Conservation (phyloP, 2,329 filamentous ascomycete genomes). For the Alternaria viburni region DNA sequence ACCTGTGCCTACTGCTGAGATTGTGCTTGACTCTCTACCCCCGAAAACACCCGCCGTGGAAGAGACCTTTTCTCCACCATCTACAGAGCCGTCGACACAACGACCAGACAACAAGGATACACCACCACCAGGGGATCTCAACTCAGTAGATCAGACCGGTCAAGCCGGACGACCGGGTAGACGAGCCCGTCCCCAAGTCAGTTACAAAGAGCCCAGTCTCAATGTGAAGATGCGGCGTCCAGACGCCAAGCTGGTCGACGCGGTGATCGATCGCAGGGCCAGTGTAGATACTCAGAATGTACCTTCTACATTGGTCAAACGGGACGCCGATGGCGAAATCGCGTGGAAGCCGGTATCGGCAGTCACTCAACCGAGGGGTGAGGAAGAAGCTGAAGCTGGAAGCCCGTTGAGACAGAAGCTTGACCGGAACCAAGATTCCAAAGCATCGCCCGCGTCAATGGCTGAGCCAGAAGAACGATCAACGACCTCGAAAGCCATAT, state of each 20-base stretch:
- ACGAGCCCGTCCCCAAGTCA: conserved; percentile 55
- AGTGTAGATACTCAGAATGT: conserved; percentile 34
- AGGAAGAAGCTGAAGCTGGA: conserved; percentile 38
- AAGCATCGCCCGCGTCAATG: conserved; percentile 15
- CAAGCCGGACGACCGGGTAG: conserved; percentile 50
- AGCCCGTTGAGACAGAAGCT: conserved; percentile 48
- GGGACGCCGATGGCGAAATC: conserved; percentile 31
- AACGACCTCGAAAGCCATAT: conserved; percentile 41
- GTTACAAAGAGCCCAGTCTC: conserved; percentile 58
- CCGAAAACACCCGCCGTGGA: conserved; percentile 49
- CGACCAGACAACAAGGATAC: conserved; percentile 50
- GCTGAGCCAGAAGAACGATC: conserved; percentile 29
- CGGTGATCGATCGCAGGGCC: conserved; percentile 43
- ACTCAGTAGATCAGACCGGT: conserved; percentile 40
- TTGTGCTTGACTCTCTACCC: conserved; percentile 45
- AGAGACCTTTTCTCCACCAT: conserved; percentile 53
- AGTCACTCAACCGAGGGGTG: conserved; percentile 19
- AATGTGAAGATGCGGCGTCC: conserved; percentile 58
- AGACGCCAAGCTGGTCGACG: conserved; percentile 55
- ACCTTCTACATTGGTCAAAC: conserved; percentile 36
- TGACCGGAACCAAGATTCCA: conserved; percentile 28
- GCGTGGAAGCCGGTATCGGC: conserved; percentile 38
- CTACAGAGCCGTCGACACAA: conserved; percentile 50
- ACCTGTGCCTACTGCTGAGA: conserved; percentile 33
- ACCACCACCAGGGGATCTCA: conserved; percentile 51